Base-by-base conservation (phyloP, 108 stramenopile genomes). In the Nitzschia putrida region DNA sequence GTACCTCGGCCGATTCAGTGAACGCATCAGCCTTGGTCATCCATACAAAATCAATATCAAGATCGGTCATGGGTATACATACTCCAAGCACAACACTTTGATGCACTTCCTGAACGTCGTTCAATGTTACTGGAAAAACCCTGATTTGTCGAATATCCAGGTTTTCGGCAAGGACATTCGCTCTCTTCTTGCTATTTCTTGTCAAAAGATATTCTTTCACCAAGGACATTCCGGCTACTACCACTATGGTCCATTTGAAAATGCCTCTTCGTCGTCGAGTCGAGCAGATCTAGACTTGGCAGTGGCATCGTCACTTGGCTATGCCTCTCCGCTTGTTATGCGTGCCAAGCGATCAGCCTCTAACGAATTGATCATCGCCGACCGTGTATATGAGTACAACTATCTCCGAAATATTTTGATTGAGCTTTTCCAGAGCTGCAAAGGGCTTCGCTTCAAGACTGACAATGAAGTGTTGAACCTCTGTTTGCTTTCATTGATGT, bases 201-300 rank as follows among this genome's bases (percentile, higher is more conserved):
- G 57, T 2, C 73, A 74, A 42, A 74, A 74, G 66, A 67, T 74
- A 25, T 74, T 74, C 73, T 74, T 74, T 38, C 56, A 74, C 9
- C 42, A 74, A n/a, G 73, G 66, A 8, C 73, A 74, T 38, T 41
- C 29, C 40, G 73, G 73, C 11, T 74, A 18, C 34, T 74, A 74
- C 52, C 65, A 74, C 24, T 74, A 74, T 43, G 73, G 73, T 8
- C 65, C 64, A 10, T 49, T 74, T 0, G 73, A 74, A 50, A 50
- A 39, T 38, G 29, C 52, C 24, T 41, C 64, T 8, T 22, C 26
- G 8, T 47, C 65, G 38, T 21, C 56, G 11, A 64, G 60, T 67
- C 55, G 66, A 47, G 18, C 50, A 16, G 45, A 64, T 14, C 9
- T 61, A 21, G 66, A 74, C 20, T 40, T 74, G 45, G 66, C 73